phyloP scores from a whole-genome alignment of 768 basidiomycete genomes.

The Pleurotus sapidus region DNA sequence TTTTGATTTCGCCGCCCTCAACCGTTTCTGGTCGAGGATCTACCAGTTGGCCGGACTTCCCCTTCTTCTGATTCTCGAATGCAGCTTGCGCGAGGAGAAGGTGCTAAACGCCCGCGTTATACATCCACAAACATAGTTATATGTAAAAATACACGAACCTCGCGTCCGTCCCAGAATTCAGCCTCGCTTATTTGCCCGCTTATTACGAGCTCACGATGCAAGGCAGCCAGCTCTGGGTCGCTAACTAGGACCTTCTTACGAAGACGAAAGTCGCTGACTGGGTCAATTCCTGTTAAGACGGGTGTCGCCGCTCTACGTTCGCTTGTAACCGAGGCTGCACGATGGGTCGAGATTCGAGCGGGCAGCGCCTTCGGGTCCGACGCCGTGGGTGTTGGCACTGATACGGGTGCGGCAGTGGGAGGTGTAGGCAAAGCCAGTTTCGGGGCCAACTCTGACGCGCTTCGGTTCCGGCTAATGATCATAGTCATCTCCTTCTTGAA shows the following conservation, averaged over 20 bases:
- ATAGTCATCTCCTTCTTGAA: constrained; percentile 80
- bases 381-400: constrained; percentile 21
- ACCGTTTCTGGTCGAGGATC: constrained; percentile 86
- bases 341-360: constrained; percentile 50
- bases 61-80: constrained; percentile 69
- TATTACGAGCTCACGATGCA: constrained; percentile 90
- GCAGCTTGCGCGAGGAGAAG: constrained; percentile 75
- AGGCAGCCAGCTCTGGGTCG: constrained; percentile 70
- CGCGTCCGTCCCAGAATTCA: constrained; percentile 97
- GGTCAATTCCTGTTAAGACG: constrained; percentile 54
- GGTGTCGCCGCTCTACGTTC: constrained; percentile 46
- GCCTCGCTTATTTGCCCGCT: constrained; percentile 81
- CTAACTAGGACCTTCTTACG: constrained; percentile 78
- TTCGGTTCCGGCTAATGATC: constrained; percentile 75
- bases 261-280: constrained; percentile 66
- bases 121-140: constrained; percentile 12
- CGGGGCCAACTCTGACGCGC: constrained; percentile 27
- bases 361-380: constrained; percentile 31
- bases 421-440: constrained; percentile 25
- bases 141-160: constrained; percentile 47
- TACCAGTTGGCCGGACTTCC: constrained; percentile 82
- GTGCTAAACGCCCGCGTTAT: constrained; percentile 44
- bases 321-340: constrained; percentile 63
- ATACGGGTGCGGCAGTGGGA: constrained; percentile 15
- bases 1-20: constrained; percentile 84